Conservation (phyloP, 148 eudicot genomes). For the Cornus suecica region DNA sequence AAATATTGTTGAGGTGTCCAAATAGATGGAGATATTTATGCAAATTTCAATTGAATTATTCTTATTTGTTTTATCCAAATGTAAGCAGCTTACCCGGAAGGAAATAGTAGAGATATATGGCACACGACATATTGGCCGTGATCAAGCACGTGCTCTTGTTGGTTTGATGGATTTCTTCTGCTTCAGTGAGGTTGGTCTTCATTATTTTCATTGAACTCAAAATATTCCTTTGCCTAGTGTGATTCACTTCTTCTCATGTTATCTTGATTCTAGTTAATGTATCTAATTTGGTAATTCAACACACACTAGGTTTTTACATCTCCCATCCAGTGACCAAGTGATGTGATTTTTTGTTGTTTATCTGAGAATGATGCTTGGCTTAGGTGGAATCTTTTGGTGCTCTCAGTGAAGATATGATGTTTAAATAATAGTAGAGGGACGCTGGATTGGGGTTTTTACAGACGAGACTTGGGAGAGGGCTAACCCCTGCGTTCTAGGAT, state of each 20-base stretch:
- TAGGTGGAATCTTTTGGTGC: too few relatives aligned
- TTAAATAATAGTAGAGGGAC: too few relatives aligned
- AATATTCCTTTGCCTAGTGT: background rate
- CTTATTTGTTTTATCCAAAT: background rate
- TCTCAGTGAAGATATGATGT: too few relatives aligned
- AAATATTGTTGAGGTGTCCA: background rate
- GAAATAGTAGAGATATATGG: conserved; percentile 86
- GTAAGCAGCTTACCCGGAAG: conserved; percentile 62
- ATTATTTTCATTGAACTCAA: background rate
- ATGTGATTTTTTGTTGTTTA: too few relatives aligned
- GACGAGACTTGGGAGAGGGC: too few relatives aligned
- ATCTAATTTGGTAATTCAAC: background rate
- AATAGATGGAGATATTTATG: background rate
- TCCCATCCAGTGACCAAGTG: too few relatives aligned
- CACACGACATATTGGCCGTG: conserved; percentile 93
- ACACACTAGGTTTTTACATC: background rate
- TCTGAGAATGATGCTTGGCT: too few relatives aligned
- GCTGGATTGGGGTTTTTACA: too few relatives aligned
- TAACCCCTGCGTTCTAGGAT: too few relatives aligned
- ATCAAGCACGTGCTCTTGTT: conserved; percentile 88
- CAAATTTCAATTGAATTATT: background rate
- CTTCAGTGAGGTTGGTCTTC: conserved; percentile 80
- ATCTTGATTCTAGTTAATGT: background rate
- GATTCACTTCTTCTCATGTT: background rate
- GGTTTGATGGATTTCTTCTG: conserved; percentile 99